phyloP scores from a whole-genome alignment of 2,329 filamentous ascomycete species.

The Penicillium sp. region DNA sequence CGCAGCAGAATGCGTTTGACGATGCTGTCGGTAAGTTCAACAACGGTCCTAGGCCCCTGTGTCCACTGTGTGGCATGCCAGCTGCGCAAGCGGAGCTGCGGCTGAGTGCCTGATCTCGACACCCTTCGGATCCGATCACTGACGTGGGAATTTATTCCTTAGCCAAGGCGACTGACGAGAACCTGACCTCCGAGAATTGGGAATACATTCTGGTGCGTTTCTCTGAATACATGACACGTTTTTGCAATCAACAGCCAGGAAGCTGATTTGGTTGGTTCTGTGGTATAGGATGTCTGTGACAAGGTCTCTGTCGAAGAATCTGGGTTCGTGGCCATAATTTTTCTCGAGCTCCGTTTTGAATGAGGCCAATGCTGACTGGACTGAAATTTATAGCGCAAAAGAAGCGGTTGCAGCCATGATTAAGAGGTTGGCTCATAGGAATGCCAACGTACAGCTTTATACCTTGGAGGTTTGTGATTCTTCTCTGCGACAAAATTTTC shows the following conservation, averaged over 20 bases:
- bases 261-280: slow-evolving; percentile 13
- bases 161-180: slow-evolving; percentile 94
- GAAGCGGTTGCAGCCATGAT: slow-evolving; percentile 88
- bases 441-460: slow-evolving; percentile 94
- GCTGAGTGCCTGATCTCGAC: neutral
- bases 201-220: slow-evolving; percentile 61
- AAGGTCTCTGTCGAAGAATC: slow-evolving; percentile 54
- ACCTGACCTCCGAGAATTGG: slow-evolving; percentile 83
- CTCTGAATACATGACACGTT: neutral
- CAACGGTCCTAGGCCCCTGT: neutral
- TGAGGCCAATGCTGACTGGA: slow-evolving; percentile 14
- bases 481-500: neutral
- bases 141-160: slow-evolving; percentile 24
- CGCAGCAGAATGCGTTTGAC: slow-evolving; percentile 67
- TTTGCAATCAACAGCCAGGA: neutral
- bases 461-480: slow-evolving; percentile 68
- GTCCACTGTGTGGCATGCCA: neutral
- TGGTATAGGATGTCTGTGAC: slow-evolving; percentile 57
- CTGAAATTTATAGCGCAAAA: slow-evolving; percentile 56
- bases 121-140: slow-evolving; percentile 15
- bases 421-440: slow-evolving; percentile 85
- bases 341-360: too few species aligned
- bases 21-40: slow-evolving; percentile 63
- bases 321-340: slow-evolving; percentile 35
- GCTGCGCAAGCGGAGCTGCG: neutral